A percentile compares a stretch with the other conserved stretches of the same genome.
Conservation (phyloP, 208 protist species). For the Leptomonas seymouri region DNA sequence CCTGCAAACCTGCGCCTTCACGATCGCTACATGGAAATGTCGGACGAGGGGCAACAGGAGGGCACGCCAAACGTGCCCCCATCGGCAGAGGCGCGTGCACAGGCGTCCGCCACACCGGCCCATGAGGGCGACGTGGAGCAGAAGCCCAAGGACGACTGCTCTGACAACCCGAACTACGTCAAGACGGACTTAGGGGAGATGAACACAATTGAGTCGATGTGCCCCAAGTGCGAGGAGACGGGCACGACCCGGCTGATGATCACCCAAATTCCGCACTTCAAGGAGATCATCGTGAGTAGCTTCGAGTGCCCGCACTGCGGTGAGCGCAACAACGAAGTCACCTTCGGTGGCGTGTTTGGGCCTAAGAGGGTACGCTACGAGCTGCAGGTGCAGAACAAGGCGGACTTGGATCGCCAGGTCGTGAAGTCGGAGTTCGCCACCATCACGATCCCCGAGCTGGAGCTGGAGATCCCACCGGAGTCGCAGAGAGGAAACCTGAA, state of each 20-base stretch:
- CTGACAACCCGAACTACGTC: constrained; percentile 49
- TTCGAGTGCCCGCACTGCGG: constrained; percentile 91
- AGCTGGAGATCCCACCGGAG: constrained; percentile 93
- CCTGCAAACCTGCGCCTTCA: too few relatives aligned
- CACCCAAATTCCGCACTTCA: constrained; percentile 92
- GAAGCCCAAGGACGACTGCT: constrained; percentile 9
- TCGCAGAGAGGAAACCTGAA: constrained; percentile 92
- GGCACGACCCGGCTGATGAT: constrained; percentile 92
- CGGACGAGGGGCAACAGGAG: constrained; percentile 1
- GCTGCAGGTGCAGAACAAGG: constrained; percentile 76
- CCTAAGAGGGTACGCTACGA: constrained; percentile 85
- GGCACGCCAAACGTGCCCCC: not conserved
- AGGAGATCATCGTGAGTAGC: constrained; percentile 91
- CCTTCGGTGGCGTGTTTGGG: constrained; percentile 86
- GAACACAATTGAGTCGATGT: constrained; percentile 90
- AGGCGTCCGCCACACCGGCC: not conserved
- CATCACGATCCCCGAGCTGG: constrained; percentile 90
- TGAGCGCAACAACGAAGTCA: constrained; percentile 90
- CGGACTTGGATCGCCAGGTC: constrained; percentile 93
- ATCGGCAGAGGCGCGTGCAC: not conserved
- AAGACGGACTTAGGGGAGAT: constrained; percentile 87
- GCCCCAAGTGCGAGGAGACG: constrained; percentile 82
- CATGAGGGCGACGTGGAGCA: not conserved
- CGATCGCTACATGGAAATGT: not conserved
- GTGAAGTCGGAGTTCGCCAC: constrained; percentile 94